Evolutionary conservation across 176 grass and related monocot species (phyloP).

Genomic region (Bromus sterilis): DNA sequence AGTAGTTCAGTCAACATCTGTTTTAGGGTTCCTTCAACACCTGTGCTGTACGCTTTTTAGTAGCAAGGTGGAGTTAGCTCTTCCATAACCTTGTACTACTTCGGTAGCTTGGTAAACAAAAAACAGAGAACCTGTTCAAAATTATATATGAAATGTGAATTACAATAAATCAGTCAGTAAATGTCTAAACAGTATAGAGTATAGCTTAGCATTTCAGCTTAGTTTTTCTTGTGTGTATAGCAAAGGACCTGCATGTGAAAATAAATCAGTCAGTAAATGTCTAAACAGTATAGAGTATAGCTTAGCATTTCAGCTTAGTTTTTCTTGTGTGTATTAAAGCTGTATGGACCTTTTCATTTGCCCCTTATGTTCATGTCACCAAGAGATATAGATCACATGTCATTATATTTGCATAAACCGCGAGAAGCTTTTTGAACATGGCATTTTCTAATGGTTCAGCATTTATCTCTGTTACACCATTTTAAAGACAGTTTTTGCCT

Average conservation of each 20-base stretch:
- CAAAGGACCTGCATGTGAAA: not conserved
- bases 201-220: not conserved
- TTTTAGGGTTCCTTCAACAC: not conserved
- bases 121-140: not conserved
- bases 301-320: not conserved
- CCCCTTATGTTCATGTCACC: not conserved
- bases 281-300: not conserved
- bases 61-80: not conserved
- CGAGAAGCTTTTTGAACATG: not conserved
- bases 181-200: not conserved
- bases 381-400: not conserved
- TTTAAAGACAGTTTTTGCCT: not conserved
- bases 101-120: not conserved
- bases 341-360: not conserved
- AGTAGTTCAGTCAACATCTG: no score
- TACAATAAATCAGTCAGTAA: not conserved
- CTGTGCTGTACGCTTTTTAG: not conserved
- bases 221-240: not conserved
- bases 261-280: not conserved
- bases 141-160: not conserved
- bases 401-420: not conserved
- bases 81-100: not conserved
- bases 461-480: not conserved
- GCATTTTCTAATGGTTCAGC: not conserved
- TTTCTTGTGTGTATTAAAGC: not conserved